Percentiles rank a stretch among this genome's conserved stretches.
Conservation (phyloP, 441 rosid genomes). For the Melastoma candidum region DNA sequence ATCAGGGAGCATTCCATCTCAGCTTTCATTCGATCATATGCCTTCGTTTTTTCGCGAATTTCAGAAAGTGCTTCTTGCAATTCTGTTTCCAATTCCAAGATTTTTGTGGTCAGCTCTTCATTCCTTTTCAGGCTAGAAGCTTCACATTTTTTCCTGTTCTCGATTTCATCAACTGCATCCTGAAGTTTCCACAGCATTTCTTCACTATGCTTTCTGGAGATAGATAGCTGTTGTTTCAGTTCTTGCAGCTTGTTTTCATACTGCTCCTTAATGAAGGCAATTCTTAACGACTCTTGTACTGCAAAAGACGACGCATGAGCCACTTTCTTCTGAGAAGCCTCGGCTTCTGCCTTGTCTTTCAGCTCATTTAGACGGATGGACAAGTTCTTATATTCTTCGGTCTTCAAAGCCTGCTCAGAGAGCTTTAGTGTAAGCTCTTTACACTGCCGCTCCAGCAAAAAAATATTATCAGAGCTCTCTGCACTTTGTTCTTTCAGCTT, state of each 20-base stretch:
- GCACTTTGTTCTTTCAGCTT: slow-evolving; percentile 45
- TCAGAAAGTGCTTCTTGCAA: slow-evolving; percentile 48
- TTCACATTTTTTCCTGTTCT: slow-evolving; percentile 67
- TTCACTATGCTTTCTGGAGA: slow-evolving; percentile 85
- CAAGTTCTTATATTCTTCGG: slow-evolving; percentile 85
- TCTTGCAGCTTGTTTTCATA: slow-evolving; percentile 79
- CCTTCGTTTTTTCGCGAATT: slow-evolving; percentile 67
- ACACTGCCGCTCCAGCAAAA: slow-evolving; percentile 37
- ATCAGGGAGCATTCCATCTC: slow-evolving; percentile 89
- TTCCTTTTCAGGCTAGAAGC: slow-evolving; percentile 70
- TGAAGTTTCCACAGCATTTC: slow-evolving; percentile 91
- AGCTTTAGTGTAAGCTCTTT: slow-evolving; percentile 59
- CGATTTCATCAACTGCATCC: slow-evolving; percentile 82
- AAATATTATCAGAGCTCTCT: slow-evolving; percentile 34
- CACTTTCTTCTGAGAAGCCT: slow-evolving; percentile 45
- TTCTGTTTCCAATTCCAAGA: slow-evolving; percentile 69
- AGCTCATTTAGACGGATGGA: slow-evolving; percentile 79
- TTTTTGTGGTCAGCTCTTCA: slow-evolving; percentile 65
- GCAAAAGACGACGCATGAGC: slow-evolving; percentile 45
- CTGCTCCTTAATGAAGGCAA: slow-evolving; percentile 96
- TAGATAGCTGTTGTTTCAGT: slow-evolving; percentile 67
- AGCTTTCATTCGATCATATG: slow-evolving; percentile 82
- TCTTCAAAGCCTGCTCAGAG: slow-evolving; percentile 73
- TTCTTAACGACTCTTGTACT: slow-evolving; percentile 88
- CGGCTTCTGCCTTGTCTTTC: slow-evolving; percentile 82